phyloP scores from a whole-genome alignment of 2,329 filamentous ascomycete species.

The Paramyrothecium roridum region DNA sequence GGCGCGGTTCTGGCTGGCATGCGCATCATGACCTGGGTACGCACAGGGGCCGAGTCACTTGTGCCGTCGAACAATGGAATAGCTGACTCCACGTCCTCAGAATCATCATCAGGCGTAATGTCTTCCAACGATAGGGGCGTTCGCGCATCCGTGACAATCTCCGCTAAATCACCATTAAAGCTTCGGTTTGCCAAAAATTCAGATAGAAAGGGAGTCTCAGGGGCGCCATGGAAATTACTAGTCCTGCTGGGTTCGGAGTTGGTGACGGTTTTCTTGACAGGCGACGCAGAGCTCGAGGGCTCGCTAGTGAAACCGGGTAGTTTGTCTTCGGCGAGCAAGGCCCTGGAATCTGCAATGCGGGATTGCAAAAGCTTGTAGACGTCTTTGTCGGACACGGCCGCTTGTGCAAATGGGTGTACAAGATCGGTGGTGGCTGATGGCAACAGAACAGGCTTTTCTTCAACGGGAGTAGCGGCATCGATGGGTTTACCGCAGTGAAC shows the following conservation, averaged over 20 bases:
- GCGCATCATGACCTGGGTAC: conserved; percentile 47
- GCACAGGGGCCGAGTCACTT: conserved; percentile 15
- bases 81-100: conserved; percentile 32
- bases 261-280: conserved; percentile 2
- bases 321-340: conserved; percentile 48
- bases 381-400: conserved; percentile 51
- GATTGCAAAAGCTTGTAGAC: conserved; percentile 47
- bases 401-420: conserved; percentile 31
- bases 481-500: conserved; percentile 81
- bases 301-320: conserved; percentile 45
- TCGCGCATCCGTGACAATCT: conserved; percentile 58
- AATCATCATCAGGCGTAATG: conserved; percentile 51
- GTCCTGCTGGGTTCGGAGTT: conserved; percentile 9
- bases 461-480: conserved; percentile 38
- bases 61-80: conserved; percentile 7
- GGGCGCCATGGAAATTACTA: conserved; percentile 47
- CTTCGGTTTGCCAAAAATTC: conserved; percentile 60
- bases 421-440: conserved; percentile 9
- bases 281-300: conserved; percentile 25
- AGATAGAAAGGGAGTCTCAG: conserved; percentile 65
- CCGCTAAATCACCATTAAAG: conserved; percentile 56
- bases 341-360: conserved; percentile 52
- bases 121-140: conserved; percentile 49
- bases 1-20: conserved; percentile 56
- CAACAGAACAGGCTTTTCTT: conserved; percentile 18